These are phyloP conservation scores for Magnaporthiopsis incrustans DNA, from an alignment of 2,329 filamentous ascomycete species.

Conservation along the genomic window DNA sequence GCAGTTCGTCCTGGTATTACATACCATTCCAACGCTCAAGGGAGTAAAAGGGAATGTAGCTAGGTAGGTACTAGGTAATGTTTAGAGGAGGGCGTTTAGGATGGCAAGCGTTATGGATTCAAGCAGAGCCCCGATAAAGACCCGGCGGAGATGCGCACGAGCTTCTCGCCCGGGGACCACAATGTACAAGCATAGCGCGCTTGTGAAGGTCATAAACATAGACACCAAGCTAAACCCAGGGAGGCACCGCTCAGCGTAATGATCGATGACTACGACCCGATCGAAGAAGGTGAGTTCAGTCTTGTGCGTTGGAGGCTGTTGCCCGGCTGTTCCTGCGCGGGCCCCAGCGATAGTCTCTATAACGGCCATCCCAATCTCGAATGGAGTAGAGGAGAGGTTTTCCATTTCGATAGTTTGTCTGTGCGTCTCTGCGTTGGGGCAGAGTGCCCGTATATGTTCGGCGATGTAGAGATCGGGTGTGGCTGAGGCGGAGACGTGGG, in stretches of 20 bases:
- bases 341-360: not conserved
- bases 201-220: not conserved
- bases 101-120: too few relatives aligned
- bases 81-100: not conserved
- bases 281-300: not conserved
- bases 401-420: not conserved
- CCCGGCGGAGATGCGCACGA: too few relatives aligned
- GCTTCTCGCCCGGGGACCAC: too few relatives aligned
- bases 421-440: not conserved
- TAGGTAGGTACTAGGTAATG: not conserved
- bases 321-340: not conserved
- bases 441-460: not conserved
- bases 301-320: not conserved
- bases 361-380: too few relatives aligned
- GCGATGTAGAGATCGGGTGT: not conserved
- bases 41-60: not conserved
- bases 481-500: not conserved
- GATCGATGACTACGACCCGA: not conserved
- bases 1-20: not conserved
- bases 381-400: not conserved
- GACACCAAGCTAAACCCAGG: not conserved
- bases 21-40: not conserved
- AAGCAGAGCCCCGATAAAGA: too few relatives aligned
- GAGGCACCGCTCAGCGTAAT: not conserved
- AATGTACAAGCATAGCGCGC: not conserved